Evolutionary conservation across 306 rosid species (phyloP).

Genomic region (Astragalus glycyphyllos): DNA sequence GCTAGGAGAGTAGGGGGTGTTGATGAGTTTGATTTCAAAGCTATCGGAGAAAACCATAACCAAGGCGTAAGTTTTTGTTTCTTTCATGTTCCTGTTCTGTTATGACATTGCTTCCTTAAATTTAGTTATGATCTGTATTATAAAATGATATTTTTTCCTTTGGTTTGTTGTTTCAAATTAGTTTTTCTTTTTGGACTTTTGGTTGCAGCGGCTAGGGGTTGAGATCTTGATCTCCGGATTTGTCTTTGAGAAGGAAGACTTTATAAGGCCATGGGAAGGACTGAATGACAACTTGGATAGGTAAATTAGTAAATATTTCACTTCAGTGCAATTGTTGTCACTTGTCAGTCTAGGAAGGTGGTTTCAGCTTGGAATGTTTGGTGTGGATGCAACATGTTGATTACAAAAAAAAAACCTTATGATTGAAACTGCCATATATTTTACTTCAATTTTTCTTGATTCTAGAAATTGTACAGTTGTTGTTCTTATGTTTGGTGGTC

Average conservation of each 20-base stretch:
- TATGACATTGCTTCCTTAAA: slow-evolving; percentile 9
- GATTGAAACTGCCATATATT: slow-evolving; percentile 28
- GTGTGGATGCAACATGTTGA: slow-evolving; percentile 24
- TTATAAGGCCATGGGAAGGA: slow-evolving; percentile 92
- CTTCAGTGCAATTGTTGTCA: slow-evolving; percentile 28
- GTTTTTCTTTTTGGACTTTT: slow-evolving; percentile 35
- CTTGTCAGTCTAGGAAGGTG: slow-evolving; percentile 27
- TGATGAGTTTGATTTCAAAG: slow-evolving; percentile 65
- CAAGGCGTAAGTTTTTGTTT: slow-evolving; percentile 59
- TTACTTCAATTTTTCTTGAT: slow-evolving; percentile 30
- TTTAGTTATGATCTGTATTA: slow-evolving; percentile 26
- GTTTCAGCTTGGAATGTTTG: slow-evolving; percentile 31
- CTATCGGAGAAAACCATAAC: slow-evolving; percentile 62
- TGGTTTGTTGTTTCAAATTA: slow-evolving; percentile 32
- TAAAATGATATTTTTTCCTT: slow-evolving; percentile 14
- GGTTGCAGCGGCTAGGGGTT: slow-evolving; percentile 80
- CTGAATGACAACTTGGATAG: slow-evolving; percentile 71
- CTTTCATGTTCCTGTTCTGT: slow-evolving; percentile 34
- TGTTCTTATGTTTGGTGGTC: slow-evolving; percentile 39
- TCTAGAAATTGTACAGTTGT: slow-evolving; percentile 30
- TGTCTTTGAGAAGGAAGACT: slow-evolving; percentile 83
- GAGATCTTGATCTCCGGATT: slow-evolving; percentile 87
- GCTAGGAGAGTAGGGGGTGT: slow-evolving; percentile 69
- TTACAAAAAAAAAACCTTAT: slow-evolving; percentile 9
- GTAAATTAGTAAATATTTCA: slow-evolving; percentile 47